Conservation (phyloP, 129 eudicot genomes). For the carrot (Daucus carota) region DNA sequence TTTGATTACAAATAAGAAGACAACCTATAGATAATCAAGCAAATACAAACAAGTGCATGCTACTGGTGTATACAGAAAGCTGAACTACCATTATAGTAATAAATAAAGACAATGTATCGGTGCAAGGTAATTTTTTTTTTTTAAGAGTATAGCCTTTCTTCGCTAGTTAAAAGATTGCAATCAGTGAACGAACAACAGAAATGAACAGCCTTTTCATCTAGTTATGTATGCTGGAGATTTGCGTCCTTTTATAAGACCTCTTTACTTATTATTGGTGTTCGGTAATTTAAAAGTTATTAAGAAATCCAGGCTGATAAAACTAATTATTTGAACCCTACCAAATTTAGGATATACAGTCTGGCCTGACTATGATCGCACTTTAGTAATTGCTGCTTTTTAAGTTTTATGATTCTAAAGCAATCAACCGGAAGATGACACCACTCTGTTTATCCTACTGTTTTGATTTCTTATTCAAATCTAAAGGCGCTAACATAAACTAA, state of each 20-base stretch:
- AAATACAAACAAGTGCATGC: neutral
- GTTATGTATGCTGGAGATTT: neutral
- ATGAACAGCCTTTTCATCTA: neutral
- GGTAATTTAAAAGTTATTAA: neutral
- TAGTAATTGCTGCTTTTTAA: neutral
- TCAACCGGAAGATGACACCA: neutral
- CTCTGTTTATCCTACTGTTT: neutral
- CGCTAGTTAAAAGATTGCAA: neutral
- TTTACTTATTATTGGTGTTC: too few species aligned
- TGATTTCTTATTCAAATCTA: neutral
- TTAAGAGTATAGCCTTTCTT: neutral
- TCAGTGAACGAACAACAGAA: too few species aligned
- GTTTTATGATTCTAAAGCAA: neutral
- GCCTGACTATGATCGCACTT: neutral
- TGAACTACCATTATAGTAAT: neutral
- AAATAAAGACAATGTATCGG: neutral
- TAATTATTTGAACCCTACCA: neutral
- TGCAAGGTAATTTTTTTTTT: too few species aligned
- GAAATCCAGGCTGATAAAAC: neutral
- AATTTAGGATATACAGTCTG: neutral
- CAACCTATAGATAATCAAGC: neutral
- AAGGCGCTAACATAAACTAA: neutral
- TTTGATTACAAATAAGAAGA: neutral
- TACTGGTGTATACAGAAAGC: neutral
- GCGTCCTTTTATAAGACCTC: neutral